These are phyloP conservation scores for Brassica incana DNA, from an alignment of 345 rosid species.

Conservation along the genomic window DNA sequence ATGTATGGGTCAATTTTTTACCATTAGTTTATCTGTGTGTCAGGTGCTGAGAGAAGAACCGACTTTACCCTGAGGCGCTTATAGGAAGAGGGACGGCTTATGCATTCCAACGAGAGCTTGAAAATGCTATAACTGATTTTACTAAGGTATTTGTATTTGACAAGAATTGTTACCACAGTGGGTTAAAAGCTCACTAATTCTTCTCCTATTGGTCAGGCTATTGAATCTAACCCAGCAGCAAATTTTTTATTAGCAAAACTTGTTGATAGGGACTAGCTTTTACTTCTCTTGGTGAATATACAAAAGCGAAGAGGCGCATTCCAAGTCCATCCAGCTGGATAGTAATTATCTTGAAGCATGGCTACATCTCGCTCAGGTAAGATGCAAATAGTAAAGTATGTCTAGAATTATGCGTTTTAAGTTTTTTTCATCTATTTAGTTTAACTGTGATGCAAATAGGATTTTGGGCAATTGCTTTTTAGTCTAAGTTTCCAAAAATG, in stretches of 20 bases:
- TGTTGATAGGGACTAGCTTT: conserved; percentile 67
- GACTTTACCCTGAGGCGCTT: conserved; percentile 85
- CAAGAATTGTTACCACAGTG: conserved; percentile 12
- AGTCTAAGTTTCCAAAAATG: too few species aligned
- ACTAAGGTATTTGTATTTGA: conserved; percentile 59
- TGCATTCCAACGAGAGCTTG: conserved; percentile 90
- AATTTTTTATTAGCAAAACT: conserved; percentile 20
- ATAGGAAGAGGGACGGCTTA: conserved; percentile 97
- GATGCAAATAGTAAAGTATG: background rate
- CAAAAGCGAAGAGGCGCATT: conserved; percentile 84
- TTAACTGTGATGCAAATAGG: conserved; percentile 6
- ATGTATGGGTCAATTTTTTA: background rate
- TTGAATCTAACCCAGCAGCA: conserved; percentile 75
- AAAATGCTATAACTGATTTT: conserved; percentile 84
- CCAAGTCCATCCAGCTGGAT: conserved; percentile 83
- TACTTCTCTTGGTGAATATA: conserved; percentile 75
- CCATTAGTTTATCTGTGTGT: conserved; percentile 12
- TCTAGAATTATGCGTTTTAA: conserved; percentile 5
- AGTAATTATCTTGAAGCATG: conserved; percentile 76
- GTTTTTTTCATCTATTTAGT: background rate
- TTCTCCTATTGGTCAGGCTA: conserved; percentile 55
- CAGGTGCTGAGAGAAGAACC: conserved; percentile 89
- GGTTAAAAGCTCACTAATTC: conserved; percentile 18
- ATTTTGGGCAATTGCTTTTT: conserved; percentile 1
- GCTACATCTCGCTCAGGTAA: conserved; percentile 91